A percentile compares a stretch with the other conserved stretches of the same genome.
These are phyloP conservation scores for Hypoxylon crocopeplum DNA, from an alignment of 495 filamentous ascomycete genomes.

Conservation along the genomic window DNA sequence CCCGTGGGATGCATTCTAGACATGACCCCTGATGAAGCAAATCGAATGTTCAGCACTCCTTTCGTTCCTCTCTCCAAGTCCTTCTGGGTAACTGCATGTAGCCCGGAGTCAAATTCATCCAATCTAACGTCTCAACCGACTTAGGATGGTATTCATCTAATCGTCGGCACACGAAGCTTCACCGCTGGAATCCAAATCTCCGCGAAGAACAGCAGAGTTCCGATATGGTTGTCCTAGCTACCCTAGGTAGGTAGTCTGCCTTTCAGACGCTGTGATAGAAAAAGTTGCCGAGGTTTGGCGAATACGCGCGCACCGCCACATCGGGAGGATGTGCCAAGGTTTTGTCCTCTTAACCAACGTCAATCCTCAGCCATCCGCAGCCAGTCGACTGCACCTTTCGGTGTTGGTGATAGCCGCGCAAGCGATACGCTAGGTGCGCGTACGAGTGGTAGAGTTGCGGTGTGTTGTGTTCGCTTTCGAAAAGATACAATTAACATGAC, in stretches of 20 bases:
- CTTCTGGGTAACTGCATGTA: no score
- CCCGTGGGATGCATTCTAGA: slow-evolving; percentile 1
- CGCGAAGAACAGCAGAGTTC: slow-evolving; percentile 7
- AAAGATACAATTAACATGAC: no score
- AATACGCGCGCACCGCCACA: slow-evolving; percentile 32
- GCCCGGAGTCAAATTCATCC: no score
- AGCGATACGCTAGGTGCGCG: slow-evolving; percentile 9
- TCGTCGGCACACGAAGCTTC: background rate
- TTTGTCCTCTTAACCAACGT: slow-evolving; percentile 11
- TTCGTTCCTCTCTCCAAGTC: no score
- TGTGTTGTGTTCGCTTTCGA: no score
- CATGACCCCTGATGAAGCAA: no score
- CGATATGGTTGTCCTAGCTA: no score
- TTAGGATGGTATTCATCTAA: slow-evolving; percentile 9
- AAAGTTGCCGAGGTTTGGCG: no score
- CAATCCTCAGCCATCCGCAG: slow-evolving; percentile 18
- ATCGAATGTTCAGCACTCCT: no score
- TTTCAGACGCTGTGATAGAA: no score
- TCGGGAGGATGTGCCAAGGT: slow-evolving; percentile 28
- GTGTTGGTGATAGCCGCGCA: slow-evolving; percentile 20
- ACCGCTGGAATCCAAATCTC: background rate
- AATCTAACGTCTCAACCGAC: no score
- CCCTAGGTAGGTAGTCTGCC: background rate
- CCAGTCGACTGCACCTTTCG: slow-evolving; percentile 28
- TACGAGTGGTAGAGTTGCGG: no score